Conservation (phyloP, 768 basidiomycete species). For the Pseudohyphozyma bogoriensis region DNA sequence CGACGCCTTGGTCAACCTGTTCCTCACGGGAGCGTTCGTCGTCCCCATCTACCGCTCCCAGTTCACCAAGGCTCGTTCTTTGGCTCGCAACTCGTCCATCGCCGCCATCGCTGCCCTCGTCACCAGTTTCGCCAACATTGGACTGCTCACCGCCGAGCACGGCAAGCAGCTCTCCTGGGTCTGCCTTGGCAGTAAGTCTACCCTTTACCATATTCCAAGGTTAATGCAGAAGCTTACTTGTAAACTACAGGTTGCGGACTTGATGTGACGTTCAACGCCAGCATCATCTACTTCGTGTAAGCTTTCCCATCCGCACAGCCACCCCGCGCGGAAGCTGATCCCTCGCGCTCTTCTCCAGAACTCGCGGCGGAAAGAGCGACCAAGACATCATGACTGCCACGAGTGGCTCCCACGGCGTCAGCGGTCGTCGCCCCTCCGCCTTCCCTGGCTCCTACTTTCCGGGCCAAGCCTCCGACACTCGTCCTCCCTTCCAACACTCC, state of each 20-base stretch:
- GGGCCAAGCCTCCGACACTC: too few species aligned
- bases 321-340: too few species aligned
- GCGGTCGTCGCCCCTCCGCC: too few species aligned
- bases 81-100: slow-evolving; percentile 33
- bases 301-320: too few species aligned
- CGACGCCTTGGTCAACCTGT: slow-evolving; percentile 26
- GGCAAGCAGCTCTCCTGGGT: slow-evolving; percentile 47
- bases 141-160: slow-evolving; percentile 44
- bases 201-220: too few species aligned
- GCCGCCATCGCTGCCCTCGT: slow-evolving; percentile 46
- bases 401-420: too few species aligned
- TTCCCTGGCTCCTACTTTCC: too few species aligned
- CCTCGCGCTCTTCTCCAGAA: too few species aligned
- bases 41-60: slow-evolving; percentile 9
- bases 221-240: too few species aligned
- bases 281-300: slow-evolving; percentile 7
- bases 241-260: slow-evolving; percentile 41
- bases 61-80: slow-evolving; percentile 13
- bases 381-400: too few species aligned
- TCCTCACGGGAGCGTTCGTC: slow-evolving; percentile 24
- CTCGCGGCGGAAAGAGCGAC: too few species aligned
- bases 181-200: slow-evolving; percentile 44
- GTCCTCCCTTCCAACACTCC: too few species aligned
- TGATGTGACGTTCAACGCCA: slow-evolving; percentile 35
- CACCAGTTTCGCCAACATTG: slow-evolving; percentile 42